phyloP scores from a whole-genome alignment of 495 filamentous ascomycete genomes.

The Annulohypoxylon bovei region DNA sequence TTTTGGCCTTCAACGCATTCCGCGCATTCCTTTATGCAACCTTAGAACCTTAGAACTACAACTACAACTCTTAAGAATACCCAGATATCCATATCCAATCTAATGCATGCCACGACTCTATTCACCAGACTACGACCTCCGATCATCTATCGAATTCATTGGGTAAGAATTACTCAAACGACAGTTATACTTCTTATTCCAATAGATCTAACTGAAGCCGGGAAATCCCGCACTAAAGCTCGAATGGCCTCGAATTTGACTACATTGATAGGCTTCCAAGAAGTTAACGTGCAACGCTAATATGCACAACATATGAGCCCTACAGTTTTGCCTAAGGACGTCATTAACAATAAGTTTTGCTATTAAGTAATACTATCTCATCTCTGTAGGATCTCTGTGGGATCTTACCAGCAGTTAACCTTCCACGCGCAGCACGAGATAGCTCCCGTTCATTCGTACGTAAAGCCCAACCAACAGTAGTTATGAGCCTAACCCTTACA shows the following conservation, averaged over 20 bases:
- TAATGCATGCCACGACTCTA: background rate
- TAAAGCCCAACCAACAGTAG: no score
- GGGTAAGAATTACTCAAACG: no score
- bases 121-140: background rate
- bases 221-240: background rate
- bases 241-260: background rate
- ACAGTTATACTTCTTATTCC: background rate
- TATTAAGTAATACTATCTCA: background rate
- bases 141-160: background rate
- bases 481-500: no score
- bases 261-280: background rate
- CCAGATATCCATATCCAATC: background rate
- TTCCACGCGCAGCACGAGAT: background rate
- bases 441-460: background rate
- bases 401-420: background rate
- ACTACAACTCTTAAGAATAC: no score
- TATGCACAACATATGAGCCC: background rate
- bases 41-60: background rate
- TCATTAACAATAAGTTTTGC: no score
- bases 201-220: background rate
- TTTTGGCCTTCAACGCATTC: background rate
- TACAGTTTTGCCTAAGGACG: background rate
- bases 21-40: background rate
- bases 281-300: constrained; percentile 4
- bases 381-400: background rate